phyloP scores from a whole-genome alignment of 441 rosid genomes.

The Biscutella laevigata region DNA sequence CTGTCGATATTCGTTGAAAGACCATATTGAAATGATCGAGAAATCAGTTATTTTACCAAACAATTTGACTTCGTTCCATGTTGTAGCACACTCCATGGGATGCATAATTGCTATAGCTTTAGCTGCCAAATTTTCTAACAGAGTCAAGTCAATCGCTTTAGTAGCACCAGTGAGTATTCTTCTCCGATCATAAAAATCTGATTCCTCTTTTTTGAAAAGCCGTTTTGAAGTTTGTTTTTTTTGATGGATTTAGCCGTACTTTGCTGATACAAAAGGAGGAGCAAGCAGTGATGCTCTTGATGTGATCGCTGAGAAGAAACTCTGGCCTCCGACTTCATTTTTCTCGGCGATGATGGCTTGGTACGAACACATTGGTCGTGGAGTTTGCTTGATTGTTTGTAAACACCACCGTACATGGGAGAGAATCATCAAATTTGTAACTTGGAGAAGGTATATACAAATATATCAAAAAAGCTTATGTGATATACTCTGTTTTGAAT shows the following conservation, averaged over 20 bases:
- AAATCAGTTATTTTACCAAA: conserved; percentile 48
- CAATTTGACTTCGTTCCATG: conserved; percentile 47
- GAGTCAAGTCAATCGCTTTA: conserved; percentile 49
- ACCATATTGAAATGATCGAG: conserved; percentile 62
- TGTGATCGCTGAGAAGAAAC: conserved; percentile 52
- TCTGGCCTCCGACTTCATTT: conserved; percentile 67
- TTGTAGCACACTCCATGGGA: conserved; percentile 90
- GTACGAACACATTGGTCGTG: conserved; percentile 75
- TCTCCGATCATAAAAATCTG: background rate
- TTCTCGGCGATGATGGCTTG: conserved; percentile 67
- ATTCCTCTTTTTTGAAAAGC: background rate
- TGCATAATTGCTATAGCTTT: conserved; percentile 55
- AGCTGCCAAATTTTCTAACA: conserved; percentile 47
- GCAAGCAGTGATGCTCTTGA: conserved; percentile 42
- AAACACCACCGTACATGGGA: conserved; percentile 69
- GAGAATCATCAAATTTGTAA: conserved; percentile 43
- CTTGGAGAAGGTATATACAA: conserved; percentile 56
- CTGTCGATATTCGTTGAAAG: conserved; percentile 48
- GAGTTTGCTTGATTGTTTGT: conserved; percentile 52
- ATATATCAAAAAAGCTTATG: no score
- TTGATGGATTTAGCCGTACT: conserved; percentile 41
- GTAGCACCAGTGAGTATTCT: conserved; percentile 75
- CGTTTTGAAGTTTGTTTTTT: background rate
- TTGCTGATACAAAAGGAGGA: conserved; percentile 28
- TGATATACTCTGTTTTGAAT: no score